Conservation (phyloP, 2,329 filamentous ascomycete species). For the Cercospora sp. region DNA sequence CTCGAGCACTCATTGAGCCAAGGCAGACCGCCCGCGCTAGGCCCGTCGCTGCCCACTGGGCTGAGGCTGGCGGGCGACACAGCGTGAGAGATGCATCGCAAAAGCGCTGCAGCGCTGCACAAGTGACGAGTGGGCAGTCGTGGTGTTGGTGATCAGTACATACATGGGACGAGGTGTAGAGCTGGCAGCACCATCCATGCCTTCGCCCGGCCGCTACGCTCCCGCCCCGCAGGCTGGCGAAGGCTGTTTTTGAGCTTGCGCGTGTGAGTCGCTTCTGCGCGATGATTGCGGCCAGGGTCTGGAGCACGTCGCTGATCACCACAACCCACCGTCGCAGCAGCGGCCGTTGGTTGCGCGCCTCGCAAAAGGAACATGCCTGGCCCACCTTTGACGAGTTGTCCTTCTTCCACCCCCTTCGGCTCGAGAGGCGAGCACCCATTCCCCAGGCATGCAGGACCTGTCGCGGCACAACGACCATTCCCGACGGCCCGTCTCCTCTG, state of each 20-base stretch:
- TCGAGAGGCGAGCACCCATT: not conserved
- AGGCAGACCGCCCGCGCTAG: too few species aligned
- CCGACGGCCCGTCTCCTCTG: conserved; percentile 3
- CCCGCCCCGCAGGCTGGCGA: not conserved
- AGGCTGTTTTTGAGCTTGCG: conserved; percentile 1
- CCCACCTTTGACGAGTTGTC: conserved; percentile 7
- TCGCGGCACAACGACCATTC: not conserved
- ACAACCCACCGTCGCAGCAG: not conserved
- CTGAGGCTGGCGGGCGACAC: not conserved
- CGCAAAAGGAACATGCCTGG: conserved; percentile 4
- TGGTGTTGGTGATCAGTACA: not conserved
- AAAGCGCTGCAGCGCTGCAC: not conserved
- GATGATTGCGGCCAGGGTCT: conserved; percentile 4
- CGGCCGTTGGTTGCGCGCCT: not conserved
- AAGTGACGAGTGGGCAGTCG: not conserved
- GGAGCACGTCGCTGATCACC: not conserved
- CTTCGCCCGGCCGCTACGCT: not conserved
- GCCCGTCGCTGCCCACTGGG: too few species aligned
- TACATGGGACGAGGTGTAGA: not conserved
- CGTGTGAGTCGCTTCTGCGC: not conserved
- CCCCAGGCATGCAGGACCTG: conserved; percentile 9
- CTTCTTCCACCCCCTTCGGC: not conserved
- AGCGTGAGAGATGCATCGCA: not conserved
- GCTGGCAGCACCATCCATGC: not conserved
- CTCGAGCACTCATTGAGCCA: not conserved